A percentile compares a stretch with the other conserved stretches of the same genome.
Evolutionary conservation across 768 basidiomycete species (phyloP).

Genomic region (Auricularia sp.): DNA sequence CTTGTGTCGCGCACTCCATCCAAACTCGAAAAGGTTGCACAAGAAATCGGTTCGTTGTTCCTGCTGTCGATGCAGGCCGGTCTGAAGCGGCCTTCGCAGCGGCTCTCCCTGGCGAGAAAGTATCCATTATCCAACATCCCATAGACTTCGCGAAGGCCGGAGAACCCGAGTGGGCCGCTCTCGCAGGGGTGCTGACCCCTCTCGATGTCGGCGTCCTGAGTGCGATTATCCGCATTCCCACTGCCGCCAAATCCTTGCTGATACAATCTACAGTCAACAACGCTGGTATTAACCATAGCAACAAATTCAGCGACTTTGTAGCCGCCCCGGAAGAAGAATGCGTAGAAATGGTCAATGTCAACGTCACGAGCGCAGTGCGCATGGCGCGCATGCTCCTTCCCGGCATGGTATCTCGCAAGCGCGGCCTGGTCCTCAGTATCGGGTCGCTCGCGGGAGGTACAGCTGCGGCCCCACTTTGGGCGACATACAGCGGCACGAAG

Average conservation of each 20-base stretch:
- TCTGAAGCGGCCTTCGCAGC: neutral
- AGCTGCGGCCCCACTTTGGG: conserved; percentile 84
- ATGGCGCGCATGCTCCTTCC: conserved; percentile 76
- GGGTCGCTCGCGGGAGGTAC: conserved; percentile 79
- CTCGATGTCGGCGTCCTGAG: conserved; percentile 74
- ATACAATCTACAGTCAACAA: conserved; percentile 68
- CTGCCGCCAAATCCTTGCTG: neutral
- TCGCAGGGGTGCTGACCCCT: conserved; percentile 35
- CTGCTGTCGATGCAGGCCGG: neutral
- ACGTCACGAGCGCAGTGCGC: conserved; percentile 69
- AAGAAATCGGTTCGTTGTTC: conserved; percentile 42
- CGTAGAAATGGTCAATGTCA: conserved; percentile 61
- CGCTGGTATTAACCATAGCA: conserved; percentile 84
- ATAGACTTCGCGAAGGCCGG: conserved; percentile 64
- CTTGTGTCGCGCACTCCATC: conserved; percentile 68
- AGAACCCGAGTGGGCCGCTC: conserved; percentile 39
- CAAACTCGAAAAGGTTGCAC: conserved; percentile 52
- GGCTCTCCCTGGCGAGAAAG: neutral
- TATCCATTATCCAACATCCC: conserved; percentile 15
- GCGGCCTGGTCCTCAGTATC: conserved; percentile 80
- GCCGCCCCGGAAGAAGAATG: conserved; percentile 67
- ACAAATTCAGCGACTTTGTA: conserved; percentile 53
- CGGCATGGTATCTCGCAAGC: conserved; percentile 69
- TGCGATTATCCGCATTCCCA: conserved; percentile 18
- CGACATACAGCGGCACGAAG: conserved; percentile 89